Percentiles rank a stretch among this genome's conserved stretches.
Conservation (phyloP, 2,329 filamentous ascomycete species). For the Claviceps purpurea region DNA sequence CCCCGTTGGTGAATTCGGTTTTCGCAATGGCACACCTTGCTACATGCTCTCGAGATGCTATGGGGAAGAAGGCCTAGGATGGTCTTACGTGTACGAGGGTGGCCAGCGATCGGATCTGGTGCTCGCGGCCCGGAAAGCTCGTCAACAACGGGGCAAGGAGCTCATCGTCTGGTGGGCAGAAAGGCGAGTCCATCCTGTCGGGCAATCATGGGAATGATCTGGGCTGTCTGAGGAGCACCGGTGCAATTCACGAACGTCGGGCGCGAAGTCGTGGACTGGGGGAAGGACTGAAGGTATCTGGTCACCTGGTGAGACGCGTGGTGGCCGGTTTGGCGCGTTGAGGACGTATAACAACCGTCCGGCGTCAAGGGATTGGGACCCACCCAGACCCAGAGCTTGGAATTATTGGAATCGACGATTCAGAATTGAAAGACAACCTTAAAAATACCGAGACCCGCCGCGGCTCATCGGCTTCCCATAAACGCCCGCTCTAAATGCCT, state of each 20-base stretch:
- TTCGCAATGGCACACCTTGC: background rate
- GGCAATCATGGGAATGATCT: background rate
- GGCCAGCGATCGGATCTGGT: slow-evolving; percentile 44
- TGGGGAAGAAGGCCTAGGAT: background rate
- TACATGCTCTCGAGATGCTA: no score
- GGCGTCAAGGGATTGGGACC: background rate
- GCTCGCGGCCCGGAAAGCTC: slow-evolving; percentile 42
- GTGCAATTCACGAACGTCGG: background rate
- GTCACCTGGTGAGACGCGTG: background rate
- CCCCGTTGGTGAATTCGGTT: no score
- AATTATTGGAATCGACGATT: no score
- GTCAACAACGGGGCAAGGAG: slow-evolving; percentile 31
- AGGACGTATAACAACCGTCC: background rate
- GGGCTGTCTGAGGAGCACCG: background rate
- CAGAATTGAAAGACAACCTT: no score
- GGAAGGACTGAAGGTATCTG: background rate
- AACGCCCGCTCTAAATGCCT: no score
- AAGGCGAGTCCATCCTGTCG: slow-evolving; percentile 25
- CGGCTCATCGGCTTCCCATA: background rate
- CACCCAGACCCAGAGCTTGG: background rate
- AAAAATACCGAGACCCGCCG: no score
- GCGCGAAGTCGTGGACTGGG: background rate
- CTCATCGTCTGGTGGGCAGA: slow-evolving; percentile 39
- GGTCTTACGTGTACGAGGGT: slow-evolving; percentile 38
- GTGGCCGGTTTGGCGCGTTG: background rate